phyloP scores from a whole-genome alignment of 176 grass and related monocot species.

The Poa pratensis region DNA sequence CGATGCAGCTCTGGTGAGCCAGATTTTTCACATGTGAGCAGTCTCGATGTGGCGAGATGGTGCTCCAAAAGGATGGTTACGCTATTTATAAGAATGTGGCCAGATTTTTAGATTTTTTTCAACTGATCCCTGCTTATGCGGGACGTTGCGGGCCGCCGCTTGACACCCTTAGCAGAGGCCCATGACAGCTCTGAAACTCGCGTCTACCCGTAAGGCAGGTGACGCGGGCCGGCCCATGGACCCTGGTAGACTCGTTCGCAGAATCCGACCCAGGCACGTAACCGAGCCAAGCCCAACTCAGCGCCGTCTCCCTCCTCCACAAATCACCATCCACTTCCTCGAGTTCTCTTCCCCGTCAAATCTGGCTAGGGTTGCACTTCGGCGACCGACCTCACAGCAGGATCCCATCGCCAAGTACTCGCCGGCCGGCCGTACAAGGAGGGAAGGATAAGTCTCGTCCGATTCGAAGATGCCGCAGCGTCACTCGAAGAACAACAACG shows the following conservation, averaged over 20 bases:
- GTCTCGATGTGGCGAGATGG: too few relatives aligned
- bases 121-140: too few relatives aligned
- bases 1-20: too few relatives aligned
- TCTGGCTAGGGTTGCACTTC: conserved; percentile 58
- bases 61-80: too few relatives aligned
- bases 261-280: neutral
- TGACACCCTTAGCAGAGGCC: too few relatives aligned
- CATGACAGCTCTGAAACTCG: neutral
- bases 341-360: conserved; percentile 28
- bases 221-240: neutral
- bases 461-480: conserved; percentile 85
- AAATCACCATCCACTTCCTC: neutral
- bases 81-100: too few relatives aligned
- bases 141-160: too few relatives aligned
- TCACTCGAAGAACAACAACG: conserved; percentile 99
- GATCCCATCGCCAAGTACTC: neutral
- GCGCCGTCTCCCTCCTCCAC: neutral
- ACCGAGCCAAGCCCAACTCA: neutral
- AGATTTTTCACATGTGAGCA: too few relatives aligned
- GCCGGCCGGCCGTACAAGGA: neutral
- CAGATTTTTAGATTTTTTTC: too few relatives aligned
- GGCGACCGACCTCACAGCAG: neutral
- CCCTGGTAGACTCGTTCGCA: neutral
- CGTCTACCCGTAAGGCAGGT: neutral
- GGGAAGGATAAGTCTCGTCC: neutral